A percentile compares a stretch with the other conserved stretches of the same genome.
Conservation (phyloP, 139 green algal species). For the Zygnema cylindricum region DNA sequence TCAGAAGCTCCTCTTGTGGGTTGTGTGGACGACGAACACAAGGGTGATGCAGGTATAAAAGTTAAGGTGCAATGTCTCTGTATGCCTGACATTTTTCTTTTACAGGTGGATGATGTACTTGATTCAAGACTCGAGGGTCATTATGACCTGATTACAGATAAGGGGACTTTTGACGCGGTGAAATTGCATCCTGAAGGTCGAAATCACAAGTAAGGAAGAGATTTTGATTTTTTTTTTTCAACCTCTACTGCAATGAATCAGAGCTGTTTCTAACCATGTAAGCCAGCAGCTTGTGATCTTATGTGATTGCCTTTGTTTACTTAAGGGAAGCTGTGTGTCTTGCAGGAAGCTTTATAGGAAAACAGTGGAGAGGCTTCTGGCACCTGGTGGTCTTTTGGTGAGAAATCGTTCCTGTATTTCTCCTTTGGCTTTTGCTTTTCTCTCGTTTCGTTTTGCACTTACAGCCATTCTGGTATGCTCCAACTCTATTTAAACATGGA, state of each 20-base stretch:
- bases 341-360: conserved; percentile 54
- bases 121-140: conserved; percentile 34
- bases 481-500: too few species aligned
- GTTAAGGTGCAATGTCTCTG: too few species aligned
- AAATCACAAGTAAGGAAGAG: conserved; percentile 29
- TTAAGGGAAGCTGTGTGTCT: too few species aligned
- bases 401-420: neutral
- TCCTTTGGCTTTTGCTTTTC: neutral
- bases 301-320: neutral
- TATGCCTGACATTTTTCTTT: conserved; percentile 3
- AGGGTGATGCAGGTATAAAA: too few species aligned
- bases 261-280: neutral
- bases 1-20: too few species aligned
- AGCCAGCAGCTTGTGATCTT: neutral
- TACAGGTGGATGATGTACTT: conserved; percentile 62
- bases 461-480: too few species aligned
- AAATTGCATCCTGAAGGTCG: conserved; percentile 48
- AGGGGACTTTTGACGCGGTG: conserved; percentile 69
- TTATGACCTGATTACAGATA: conserved; percentile 66
- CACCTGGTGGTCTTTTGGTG: conserved; percentile 56
- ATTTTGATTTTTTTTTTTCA: conserved; percentile 6
- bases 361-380: conserved; percentile 55
- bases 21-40: too few species aligned
- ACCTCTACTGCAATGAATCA: neutral
- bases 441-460: too few species aligned